Conservation (phyloP, 768 basidiomycete species). For the Grammothele lineata region DNA sequence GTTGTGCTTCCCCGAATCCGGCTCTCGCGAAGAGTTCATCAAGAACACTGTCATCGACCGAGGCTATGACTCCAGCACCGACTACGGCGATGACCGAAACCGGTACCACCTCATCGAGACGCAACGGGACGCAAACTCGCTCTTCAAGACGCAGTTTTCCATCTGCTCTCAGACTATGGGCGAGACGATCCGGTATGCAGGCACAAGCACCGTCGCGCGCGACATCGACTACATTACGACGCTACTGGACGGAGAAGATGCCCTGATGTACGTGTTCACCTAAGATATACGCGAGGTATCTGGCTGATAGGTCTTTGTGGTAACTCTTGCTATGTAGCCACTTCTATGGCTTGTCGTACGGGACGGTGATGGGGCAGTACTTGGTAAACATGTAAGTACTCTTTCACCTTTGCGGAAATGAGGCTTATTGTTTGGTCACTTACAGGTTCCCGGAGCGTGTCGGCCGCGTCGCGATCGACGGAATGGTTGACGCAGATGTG, state of each 20-base stretch:
- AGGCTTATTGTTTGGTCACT: too few species aligned
- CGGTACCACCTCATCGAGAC: slow-evolving; percentile 20
- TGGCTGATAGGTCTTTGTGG: too few species aligned
- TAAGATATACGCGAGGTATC: too few species aligned
- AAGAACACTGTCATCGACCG: slow-evolving; percentile 25
- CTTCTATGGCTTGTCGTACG: slow-evolving; percentile 28
- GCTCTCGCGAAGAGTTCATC: slow-evolving; percentile 20
- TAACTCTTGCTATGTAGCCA: too few species aligned
- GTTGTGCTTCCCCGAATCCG: slow-evolving; percentile 23
- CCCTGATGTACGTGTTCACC: too few species aligned
- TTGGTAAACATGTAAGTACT: slow-evolving; percentile 28
- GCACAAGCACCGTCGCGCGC: slow-evolving; percentile 29
- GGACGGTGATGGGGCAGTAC: slow-evolving; percentile 28
- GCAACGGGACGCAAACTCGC: slow-evolving; percentile 22
- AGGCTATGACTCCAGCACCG: slow-evolving; percentile 21
- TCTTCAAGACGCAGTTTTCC: slow-evolving; percentile 22
- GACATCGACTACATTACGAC: slow-evolving; percentile 22
- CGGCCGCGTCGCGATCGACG: slow-evolving; percentile 17
- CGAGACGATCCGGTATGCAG: slow-evolving; percentile 26
- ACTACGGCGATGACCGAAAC: slow-evolving; percentile 17
- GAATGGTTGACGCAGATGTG: too few species aligned
- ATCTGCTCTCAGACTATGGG: slow-evolving; percentile 26
- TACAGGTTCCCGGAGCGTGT: slow-evolving; percentile 23
- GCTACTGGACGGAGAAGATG: too few species aligned
- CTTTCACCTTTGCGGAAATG: too few species aligned